Conservation (phyloP, 2,329 filamentous ascomycete genomes). For the Xylariaceae sp. region DNA sequence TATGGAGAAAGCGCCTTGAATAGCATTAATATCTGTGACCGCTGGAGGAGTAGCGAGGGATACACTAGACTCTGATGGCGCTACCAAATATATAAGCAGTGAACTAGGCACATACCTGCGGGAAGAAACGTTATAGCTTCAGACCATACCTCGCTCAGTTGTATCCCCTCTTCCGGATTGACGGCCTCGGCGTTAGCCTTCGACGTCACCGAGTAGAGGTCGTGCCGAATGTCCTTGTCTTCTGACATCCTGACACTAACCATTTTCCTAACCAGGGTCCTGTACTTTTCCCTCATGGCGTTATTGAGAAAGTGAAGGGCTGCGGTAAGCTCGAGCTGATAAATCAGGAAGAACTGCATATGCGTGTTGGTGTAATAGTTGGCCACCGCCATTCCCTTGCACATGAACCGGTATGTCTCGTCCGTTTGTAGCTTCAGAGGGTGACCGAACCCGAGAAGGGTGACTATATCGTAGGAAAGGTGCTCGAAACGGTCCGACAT, state of each 20-base stretch:
- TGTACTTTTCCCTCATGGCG: neutral
- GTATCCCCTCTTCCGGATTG: neutral
- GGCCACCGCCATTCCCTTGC: neutral
- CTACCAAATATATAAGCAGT: too few species aligned
- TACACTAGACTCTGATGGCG: too few species aligned
- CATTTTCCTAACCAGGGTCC: neutral
- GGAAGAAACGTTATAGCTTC: conserved; percentile 5
- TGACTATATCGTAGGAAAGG: conserved; percentile 2
- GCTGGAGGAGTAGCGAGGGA: too few species aligned
- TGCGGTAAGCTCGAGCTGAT: neutral
- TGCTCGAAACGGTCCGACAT: neutral
- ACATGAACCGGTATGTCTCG: neutral
- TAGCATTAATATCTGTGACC: too few species aligned
- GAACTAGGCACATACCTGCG: neutral
- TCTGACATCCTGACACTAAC: neutral
- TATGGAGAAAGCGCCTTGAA: neutral
- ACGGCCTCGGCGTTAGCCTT: neutral
- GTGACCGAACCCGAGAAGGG: conserved; percentile 2
- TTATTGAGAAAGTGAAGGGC: neutral
- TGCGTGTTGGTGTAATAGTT: conserved; percentile 1
- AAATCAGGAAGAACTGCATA: neutral
- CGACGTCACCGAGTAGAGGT: neutral
- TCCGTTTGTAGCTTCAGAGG: conserved; percentile 2
- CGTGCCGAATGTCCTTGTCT: neutral
- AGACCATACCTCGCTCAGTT: conserved; percentile 1